Evolutionary conservation across 2,329 filamentous ascomycete genomes (phyloP).

Genomic region (Diplodia scrobiculata): DNA sequence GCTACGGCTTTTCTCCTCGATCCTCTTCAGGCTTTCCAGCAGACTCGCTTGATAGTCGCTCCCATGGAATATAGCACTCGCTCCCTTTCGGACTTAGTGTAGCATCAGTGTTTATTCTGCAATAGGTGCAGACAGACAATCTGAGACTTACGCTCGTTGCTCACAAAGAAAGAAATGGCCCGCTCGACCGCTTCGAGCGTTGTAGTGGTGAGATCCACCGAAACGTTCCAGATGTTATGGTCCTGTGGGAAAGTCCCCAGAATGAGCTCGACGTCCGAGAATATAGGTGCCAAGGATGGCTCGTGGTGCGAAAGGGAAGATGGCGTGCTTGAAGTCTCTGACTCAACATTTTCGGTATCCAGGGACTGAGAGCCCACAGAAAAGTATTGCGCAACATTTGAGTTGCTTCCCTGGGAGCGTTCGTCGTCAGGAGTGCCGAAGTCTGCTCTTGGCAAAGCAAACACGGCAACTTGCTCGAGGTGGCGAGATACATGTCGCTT

Average conservation of each 20-base stretch:
- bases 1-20: not conserved
- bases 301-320: too few relatives aligned
- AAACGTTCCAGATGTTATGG: not conserved
- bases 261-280: not conserved
- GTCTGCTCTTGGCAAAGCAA: constrained; percentile 29
- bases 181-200: not conserved
- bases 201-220: not conserved
- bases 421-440: constrained; percentile 1
- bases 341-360: too few relatives aligned
- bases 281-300: not conserved
- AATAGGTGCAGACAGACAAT: too few relatives aligned
- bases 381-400: not conserved
- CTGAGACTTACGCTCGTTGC: not conserved
- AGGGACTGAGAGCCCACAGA: too few relatives aligned
- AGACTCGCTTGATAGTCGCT: not conserved
- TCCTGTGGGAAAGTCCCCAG: not conserved
- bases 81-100: not conserved
- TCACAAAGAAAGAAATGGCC: not conserved
- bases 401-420: not conserved
- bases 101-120: too few relatives aligned
- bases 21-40: not conserved
- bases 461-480: constrained; percentile 30
- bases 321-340: too few relatives aligned
- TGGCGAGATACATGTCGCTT: constrained; percentile 30
- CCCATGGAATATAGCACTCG: not conserved